Percentiles rank a stretch among this genome's conserved stretches.
Evolutionary conservation across 2,329 filamentous ascomycete species (phyloP).

Genomic region (Apiospora koreana): DNA sequence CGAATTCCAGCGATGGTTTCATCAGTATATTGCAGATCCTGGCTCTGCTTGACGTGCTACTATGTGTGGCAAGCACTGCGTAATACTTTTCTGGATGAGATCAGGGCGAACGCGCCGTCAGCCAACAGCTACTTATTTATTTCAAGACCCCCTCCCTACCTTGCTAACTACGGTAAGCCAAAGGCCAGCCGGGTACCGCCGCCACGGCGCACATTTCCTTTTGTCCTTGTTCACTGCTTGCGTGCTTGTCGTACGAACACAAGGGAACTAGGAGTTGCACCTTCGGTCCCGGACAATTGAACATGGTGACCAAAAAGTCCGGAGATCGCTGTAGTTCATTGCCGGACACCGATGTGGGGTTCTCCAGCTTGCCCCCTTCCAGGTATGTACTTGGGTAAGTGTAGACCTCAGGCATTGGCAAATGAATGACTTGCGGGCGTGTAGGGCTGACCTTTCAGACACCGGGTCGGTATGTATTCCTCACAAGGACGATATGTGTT

Average conservation of each 20-base stretch:
- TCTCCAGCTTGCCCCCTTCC: neutral
- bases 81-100: neutral
- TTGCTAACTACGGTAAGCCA: neutral
- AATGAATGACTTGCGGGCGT: neutral
- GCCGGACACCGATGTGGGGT: constrained; percentile 6
- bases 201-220: neutral
- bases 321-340: neutral
- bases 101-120: neutral
- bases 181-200: neutral
- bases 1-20: neutral
- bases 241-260: neutral
- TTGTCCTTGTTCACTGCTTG: neutral
- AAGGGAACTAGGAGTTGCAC: neutral
- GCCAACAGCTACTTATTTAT: neutral
- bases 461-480: no score
- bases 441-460: neutral
- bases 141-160: neutral
- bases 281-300: neutral
- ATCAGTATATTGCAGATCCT: neutral
- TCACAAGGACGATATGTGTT: no score
- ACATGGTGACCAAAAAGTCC: neutral
- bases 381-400: no score
- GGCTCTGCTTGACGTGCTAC: neutral
- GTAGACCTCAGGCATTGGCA: neutral
- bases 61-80: neutral